Evolutionary conservation across 73 alveolate species (phyloP), one percentile per base, ranked within the genome.

Genomic region (Tetrahymena borealis): DNA sequence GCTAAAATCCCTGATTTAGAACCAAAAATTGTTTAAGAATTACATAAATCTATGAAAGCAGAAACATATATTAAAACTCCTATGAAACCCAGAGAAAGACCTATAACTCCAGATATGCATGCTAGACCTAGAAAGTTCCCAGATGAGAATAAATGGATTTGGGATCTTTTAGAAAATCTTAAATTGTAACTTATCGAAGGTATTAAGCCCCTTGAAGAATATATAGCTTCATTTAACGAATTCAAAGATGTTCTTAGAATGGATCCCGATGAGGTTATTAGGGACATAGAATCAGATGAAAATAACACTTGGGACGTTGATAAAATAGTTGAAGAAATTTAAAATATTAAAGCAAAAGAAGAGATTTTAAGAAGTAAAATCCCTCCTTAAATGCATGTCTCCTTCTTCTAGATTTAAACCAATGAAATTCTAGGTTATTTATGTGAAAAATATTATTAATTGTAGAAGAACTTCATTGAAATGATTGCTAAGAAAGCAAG

Each of bases 71-170:
- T 98, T 20, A 98, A 98, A 91, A 99, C 99, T 33, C 99, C 99
- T 39, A 78, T 97, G 33, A 97, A 98, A 38, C 99, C 99, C 24
- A 96, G 95, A 90, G 98, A 97, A 40, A 96, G 98, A 78, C 99
- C 99, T 43, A 95, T 90, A 20, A 96, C 98, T 13, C 99, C 98
- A 7, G 98, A 98, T 16, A 98, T 97, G 96, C 94, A 95, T 38
- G 94, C 92, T 20, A 60, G 35, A 60, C 85, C 85, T 79, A 94
- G 96, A 10, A 93, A 94, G 38, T 95, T 97, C 33, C 98, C 98
- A 7, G 99, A 98, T 95, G 99, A 98, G 91, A 97, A 98, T 92
- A 97, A 97, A 38, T 98, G 99, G 99, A 96, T 98, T 15, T 98
- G 99, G 99, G 98, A 98, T 90, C 96, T 97, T 39, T 96, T 93